phyloP scores from a whole-genome alignment of 176 grass and related monocot genomes.

The Bromus sterilis region DNA sequence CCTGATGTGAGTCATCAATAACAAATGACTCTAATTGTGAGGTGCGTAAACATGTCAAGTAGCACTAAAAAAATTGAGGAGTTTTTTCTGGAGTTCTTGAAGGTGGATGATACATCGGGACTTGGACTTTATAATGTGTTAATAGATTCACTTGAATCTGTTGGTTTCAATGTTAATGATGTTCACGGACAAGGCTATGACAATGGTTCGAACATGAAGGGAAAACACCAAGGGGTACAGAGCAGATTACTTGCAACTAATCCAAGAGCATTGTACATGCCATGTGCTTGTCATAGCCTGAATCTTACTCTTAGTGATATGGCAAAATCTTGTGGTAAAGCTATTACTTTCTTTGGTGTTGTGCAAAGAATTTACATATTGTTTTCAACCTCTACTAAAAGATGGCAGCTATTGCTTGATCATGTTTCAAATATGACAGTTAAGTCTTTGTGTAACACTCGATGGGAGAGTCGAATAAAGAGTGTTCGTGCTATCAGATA shows the following conservation, averaged over 20 bases:
- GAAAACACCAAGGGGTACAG: no score
- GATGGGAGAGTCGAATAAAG: neutral
- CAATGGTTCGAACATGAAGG: no score
- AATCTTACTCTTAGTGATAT: neutral
- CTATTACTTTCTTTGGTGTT: neutral
- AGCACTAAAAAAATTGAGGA: neutral
- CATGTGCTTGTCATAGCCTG: neutral
- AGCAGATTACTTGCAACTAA: no score
- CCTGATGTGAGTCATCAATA: neutral
- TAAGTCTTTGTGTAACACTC: neutral
- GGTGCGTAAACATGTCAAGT: neutral
- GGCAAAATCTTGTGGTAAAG: neutral
- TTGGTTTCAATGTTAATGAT: neutral
- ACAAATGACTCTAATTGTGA: neutral
- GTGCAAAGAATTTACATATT: neutral
- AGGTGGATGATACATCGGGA: neutral
- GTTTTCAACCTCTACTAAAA: neutral
- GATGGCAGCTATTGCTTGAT: neutral
- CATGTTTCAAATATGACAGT: neutral
- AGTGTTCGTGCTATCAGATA: neutral
- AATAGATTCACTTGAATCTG: neutral
- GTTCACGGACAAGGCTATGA: neutral
- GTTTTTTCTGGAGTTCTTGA: neutral
- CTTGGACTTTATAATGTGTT: neutral
- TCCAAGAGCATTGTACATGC: neutral